A percentile compares a stretch with the other conserved stretches of the same genome.
phyloP scores from a whole-genome alignment of 108 stramenopile genomes.

The Cyclotella cryptica region DNA sequence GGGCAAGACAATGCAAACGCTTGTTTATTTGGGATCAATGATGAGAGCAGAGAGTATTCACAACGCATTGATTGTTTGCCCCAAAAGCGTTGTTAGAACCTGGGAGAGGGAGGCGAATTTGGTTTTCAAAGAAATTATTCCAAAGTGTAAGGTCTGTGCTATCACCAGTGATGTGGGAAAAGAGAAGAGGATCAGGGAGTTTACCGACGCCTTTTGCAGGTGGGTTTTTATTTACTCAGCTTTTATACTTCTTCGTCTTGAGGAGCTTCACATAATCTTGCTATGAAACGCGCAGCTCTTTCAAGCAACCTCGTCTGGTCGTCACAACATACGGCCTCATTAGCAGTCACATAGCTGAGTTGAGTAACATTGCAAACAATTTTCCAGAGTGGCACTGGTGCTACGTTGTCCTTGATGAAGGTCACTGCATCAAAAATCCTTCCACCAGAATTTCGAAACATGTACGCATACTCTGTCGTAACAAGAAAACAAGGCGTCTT shows the following conservation, averaged over 20 bases:
- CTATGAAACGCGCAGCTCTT: slow-evolving; percentile 19
- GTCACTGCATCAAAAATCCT: slow-evolving; percentile 94
- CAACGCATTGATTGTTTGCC: slow-evolving; percentile 81
- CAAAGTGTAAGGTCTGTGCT: slow-evolving; percentile 58
- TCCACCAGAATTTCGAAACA: slow-evolving; percentile 70
- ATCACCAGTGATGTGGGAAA: slow-evolving; percentile 59
- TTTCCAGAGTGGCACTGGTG: slow-evolving; percentile 67
- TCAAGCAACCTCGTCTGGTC: slow-evolving; percentile 61
- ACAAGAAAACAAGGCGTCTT: slow-evolving; percentile 69
- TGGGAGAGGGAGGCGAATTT: slow-evolving; percentile 81
- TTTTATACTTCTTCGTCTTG: not conserved
- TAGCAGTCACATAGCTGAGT: slow-evolving; percentile 41
- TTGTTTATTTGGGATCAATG: slow-evolving; percentile 70
- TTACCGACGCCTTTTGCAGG: slow-evolving; percentile 63
- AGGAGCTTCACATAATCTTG: not conserved
- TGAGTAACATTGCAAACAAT: slow-evolving; percentile 18
- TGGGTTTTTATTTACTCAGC: slow-evolving; percentile 16
- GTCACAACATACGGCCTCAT: slow-evolving; percentile 86
- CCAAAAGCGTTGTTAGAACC: slow-evolving; percentile 68
- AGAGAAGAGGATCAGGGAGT: slow-evolving; percentile 45
- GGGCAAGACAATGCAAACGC: slow-evolving; percentile 79
- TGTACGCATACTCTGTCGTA: slow-evolving; percentile 62
- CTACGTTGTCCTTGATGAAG: slow-evolving; percentile 96
- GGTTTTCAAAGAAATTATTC: slow-evolving; percentile 50
- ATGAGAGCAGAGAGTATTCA: slow-evolving; percentile 72